Conservation (phyloP, 2,329 filamentous ascomycete species). For the Fusarium sp. region DNA sequence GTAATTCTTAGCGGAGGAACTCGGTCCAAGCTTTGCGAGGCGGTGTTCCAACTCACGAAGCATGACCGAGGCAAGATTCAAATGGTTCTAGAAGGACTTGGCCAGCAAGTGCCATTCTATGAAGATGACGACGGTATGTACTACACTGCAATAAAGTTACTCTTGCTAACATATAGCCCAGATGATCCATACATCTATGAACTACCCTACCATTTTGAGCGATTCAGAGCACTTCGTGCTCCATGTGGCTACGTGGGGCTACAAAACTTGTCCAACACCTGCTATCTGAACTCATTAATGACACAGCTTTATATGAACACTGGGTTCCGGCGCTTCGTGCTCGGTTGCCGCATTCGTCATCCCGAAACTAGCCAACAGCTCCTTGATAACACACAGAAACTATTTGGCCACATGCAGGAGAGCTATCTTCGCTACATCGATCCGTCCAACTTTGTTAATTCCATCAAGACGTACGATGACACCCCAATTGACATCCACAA, state of each 20-base stretch:
- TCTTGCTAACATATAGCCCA: slow-evolving; percentile 30
- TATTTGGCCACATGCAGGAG: slow-evolving; percentile 90
- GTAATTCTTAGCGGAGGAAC: slow-evolving; percentile 66
- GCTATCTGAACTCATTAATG: slow-evolving; percentile 94
- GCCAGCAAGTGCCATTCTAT: slow-evolving; percentile 55
- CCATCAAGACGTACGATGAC: slow-evolving; percentile 86
- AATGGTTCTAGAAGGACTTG: slow-evolving; percentile 60
- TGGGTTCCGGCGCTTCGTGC: slow-evolving; percentile 85
- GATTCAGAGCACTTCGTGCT: slow-evolving; percentile 76
- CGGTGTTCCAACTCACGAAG: slow-evolving; percentile 68
- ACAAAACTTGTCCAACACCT: slow-evolving; percentile 94
- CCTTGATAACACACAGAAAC: slow-evolving; percentile 79
- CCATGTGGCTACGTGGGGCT: slow-evolving; percentile 87
- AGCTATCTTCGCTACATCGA: slow-evolving; percentile 80
- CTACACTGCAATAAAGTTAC: neutral
- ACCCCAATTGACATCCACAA: slow-evolving; percentile 84
- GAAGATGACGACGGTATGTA: slow-evolving; percentile 54
- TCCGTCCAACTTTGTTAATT: slow-evolving; percentile 76
- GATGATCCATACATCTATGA: slow-evolving; percentile 71
- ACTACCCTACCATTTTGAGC: slow-evolving; percentile 71
- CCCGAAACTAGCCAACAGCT: slow-evolving; percentile 71
- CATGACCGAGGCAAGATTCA: slow-evolving; percentile 62
- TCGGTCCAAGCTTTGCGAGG: slow-evolving; percentile 69
- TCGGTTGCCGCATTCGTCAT: slow-evolving; percentile 71
- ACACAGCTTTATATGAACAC: slow-evolving; percentile 98